Evolutionary conservation across 495 filamentous ascomycete genomes (phyloP), one percentile per base, ranked within the genome.

Genomic region (Neurospora sp.): DNA sequence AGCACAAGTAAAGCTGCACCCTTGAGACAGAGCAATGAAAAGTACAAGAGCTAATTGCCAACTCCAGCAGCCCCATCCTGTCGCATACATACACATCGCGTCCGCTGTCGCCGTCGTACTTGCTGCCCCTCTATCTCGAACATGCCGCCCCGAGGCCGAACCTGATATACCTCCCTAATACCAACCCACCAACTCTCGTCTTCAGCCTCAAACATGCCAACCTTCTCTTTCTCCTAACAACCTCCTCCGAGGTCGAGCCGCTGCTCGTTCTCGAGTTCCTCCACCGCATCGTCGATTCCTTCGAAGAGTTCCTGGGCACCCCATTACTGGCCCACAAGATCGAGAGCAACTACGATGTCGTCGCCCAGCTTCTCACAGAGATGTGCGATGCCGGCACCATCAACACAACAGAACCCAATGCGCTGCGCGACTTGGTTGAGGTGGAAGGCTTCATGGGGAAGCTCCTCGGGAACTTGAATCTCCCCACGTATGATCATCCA

Each of bases 251-350:
- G 73, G 90, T 91, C 72, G 96, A 98, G 78, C 93, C 96, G 27
- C 87, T 99, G n/a, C 88, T 98, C n/a, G 91, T 92, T 31, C 88
- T 98, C 71, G 96, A 98, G 81, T 98, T 98, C 84, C 86, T 99
- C 68, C 96, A 98, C 83, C 90, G 96, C 53, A 75, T 97, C 18
- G 89, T 97, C 75, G 96, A 99, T 85, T 89, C 93, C 5, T 86
- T 99, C 22, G 96, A 99, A 82, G 96, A 98, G 72, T 98, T 98
- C 78, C 85, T 98, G 14, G 95, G 95, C 41, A 87, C 92, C n/a
- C 96, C 96, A 4, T 81, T 99, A 70, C 83, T 97, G 27, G 91
- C 93, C 18, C 86, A 85, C 72, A 97, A 94, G 82, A 90, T 99
- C 76, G 93, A 97, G 80, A 85, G 84, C 39, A 92, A 89, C 80